Base-by-base conservation (phyloP, 2,329 filamentous ascomycete species). In the Fusarium subtropicale region DNA sequence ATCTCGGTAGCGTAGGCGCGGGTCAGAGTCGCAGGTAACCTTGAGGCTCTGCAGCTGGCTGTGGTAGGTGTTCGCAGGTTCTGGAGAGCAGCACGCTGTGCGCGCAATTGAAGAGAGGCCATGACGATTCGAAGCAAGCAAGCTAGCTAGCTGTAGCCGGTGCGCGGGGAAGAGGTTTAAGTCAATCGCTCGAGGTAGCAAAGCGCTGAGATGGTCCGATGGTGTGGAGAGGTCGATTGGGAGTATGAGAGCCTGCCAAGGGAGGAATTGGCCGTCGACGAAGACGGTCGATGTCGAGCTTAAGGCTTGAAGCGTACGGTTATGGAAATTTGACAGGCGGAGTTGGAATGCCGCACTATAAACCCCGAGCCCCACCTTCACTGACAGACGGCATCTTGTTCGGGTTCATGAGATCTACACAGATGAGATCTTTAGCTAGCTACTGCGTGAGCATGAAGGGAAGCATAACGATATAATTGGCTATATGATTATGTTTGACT, bases 1-100 rank as follows among this genome's bases (percentile, higher is more conserved):
- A 80, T 69, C 12, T 80, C 78, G 46, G 79, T 81, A 45, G 74
- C 72, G 52, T 80, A 81, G 63, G 62, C 69, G 71, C 79, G 78
- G 22, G 36, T 58, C 38, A 71, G 50, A 30, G 53, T 41, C 5
- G 45, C 12, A 56, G 68, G 64, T 63, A 71, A 53, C 44, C 64
- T 58, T 33, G 44, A 67, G 39, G 50, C 61, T 57, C 56, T 68
- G 67, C 61, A 64, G 46, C 56, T 50, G 45, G 62, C 47, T 55
- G 58, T 54, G 62, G 58, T 68, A 38, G 69, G 56, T 50, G 66
- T 58, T 52, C 69, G 73, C 63, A 75, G 71, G 68, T 76, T 72
- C 69, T 74, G 74, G 36, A 80, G 72, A 63, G 77, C 76, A 53
- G 73, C 62, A 50, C 71, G 71, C 54, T 76, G 71, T 53, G 75